Percentiles rank a stretch among this genome's conserved stretches.
These are phyloP conservation scores for Boletus mariae DNA, from an alignment of 1,284 basidiomycete species.

Conservation along the genomic window DNA sequence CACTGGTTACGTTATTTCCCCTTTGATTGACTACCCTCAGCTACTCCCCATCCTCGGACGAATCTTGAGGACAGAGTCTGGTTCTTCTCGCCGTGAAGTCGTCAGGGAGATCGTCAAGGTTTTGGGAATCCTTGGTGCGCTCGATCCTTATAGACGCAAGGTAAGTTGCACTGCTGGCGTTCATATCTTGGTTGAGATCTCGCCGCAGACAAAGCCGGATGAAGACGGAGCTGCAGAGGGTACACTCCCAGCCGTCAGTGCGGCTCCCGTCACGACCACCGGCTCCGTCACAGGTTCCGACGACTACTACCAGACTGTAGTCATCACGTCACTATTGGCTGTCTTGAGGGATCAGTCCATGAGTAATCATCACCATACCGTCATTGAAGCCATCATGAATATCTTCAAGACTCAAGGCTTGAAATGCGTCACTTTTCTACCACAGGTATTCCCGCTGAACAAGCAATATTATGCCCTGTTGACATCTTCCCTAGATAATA, in stretches of 20 bases:
- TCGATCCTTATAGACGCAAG: conserved; percentile 96
- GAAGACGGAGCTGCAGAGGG: conserved; percentile 77
- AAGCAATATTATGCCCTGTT: not conserved
- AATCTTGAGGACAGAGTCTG: conserved; percentile 83
- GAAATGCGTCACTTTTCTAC: conserved; percentile 94
- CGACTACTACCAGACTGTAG: conserved; percentile 98
- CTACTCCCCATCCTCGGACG: conserved; percentile 85
- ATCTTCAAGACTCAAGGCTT: conserved; percentile 98
- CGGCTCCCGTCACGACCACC: conserved; percentile 47
- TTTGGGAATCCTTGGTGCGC: conserved; percentile 93
- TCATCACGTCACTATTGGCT: conserved; percentile 84
- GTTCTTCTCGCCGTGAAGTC: conserved; percentile 84
- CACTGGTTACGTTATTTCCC: conserved; percentile 91
- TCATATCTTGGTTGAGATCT: conserved; percentile 8
- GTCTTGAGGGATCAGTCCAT: conserved; percentile 90
- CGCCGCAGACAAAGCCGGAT: conserved; percentile 59
- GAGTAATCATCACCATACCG: conserved; percentile 84
- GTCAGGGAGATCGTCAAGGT: conserved; percentile 91
- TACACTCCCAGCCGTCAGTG: conserved; percentile 57
- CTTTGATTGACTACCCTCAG: conserved; percentile 88
- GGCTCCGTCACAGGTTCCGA: conserved; percentile 61
- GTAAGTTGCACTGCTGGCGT: conserved; percentile 38
- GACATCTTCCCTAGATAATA: conserved; percentile 69
- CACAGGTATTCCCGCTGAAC: conserved; percentile 60
- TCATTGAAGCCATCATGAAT: conserved; percentile 98